Conservation (phyloP, 2,329 filamentous ascomycete species). For the Phaeophleospora eucalypticola region DNA sequence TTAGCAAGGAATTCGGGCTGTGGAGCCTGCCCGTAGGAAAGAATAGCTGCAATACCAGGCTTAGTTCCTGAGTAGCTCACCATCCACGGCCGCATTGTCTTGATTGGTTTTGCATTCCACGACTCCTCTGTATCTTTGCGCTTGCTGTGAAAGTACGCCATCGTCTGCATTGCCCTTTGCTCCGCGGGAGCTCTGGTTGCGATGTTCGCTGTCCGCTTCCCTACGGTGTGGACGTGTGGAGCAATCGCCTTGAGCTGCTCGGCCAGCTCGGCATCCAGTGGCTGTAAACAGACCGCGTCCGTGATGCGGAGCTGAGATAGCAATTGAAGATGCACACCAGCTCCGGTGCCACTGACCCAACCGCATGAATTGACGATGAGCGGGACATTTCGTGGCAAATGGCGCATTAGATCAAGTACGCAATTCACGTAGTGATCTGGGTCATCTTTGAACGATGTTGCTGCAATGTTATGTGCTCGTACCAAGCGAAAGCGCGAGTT, state of each 20-base stretch:
- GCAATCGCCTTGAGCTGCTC: slow-evolving; percentile 22
- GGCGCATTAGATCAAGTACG: slow-evolving; percentile 57
- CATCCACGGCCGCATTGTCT: slow-evolving; percentile 55
- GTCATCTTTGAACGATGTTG: slow-evolving; percentile 62
- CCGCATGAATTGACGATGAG: slow-evolving; percentile 71
- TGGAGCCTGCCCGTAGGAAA: slow-evolving; percentile 64
- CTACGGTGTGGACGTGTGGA: not conserved
- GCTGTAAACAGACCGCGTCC: slow-evolving; percentile 65
- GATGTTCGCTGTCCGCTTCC: slow-evolving; percentile 32
- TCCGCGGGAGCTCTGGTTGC: slow-evolving; percentile 59
- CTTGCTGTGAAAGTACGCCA: slow-evolving; percentile 68
- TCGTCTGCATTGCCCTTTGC: slow-evolving; percentile 68
- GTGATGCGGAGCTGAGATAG: slow-evolving; percentile 53
- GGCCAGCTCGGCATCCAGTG: slow-evolving; percentile 52
- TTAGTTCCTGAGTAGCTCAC: slow-evolving; percentile 54
- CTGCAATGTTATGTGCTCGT: slow-evolving; percentile 63
- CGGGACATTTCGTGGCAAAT: slow-evolving; percentile 50
- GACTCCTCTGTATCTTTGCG: slow-evolving; percentile 7
- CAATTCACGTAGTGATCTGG: slow-evolving; percentile 64
- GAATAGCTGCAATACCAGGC: slow-evolving; percentile 59
- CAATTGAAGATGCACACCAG: slow-evolving; percentile 60
- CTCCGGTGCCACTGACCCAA: slow-evolving; percentile 67
- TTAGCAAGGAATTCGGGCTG: slow-evolving; percentile 57
- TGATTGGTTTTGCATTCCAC: slow-evolving; percentile 57
- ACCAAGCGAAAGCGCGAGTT: slow-evolving; percentile 40